These are phyloP conservation scores for Dimargaris verticillata DNA, from an alignment of 192 early-diverging fungal genomes.

Conservation along the genomic window DNA sequence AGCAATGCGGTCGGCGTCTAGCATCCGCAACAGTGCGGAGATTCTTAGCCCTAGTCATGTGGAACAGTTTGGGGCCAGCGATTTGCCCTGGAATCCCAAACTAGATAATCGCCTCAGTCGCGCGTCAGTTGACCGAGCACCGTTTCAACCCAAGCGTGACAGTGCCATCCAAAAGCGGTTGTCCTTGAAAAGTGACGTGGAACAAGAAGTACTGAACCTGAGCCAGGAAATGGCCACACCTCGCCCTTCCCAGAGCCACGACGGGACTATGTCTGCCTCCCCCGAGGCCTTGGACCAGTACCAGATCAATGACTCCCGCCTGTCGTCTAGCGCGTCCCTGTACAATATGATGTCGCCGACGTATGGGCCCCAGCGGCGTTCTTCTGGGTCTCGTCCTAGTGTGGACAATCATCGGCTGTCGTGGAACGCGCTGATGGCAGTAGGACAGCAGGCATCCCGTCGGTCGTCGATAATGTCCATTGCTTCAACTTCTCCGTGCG, in stretches of 20 bases:
- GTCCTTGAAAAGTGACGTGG: neutral
- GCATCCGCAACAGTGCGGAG: neutral
- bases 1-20: neutral
- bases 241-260: neutral
- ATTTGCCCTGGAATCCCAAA: neutral
- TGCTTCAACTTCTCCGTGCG: neutral
- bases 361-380: neutral
- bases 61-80: neutral
- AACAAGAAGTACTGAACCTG: neutral
- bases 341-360: no score
- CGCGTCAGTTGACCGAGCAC: slow-evolving; percentile 4
- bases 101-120: neutral
- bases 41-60: neutral
- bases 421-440: slow-evolving; percentile 2
- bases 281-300: neutral
- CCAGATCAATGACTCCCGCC: neutral
- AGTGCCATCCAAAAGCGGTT: neutral
- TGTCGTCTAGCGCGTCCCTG: neutral
- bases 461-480: neutral
- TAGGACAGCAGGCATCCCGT: neutral
- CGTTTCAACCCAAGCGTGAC: slow-evolving; percentile 2
- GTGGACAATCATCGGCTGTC: neutral
- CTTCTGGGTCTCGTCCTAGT: neutral
- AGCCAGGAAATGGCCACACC: neutral
- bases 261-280: neutral